Conservation (phyloP, 2,329 filamentous ascomycete genomes). For the Paraphaeosphaeria minitans region DNA sequence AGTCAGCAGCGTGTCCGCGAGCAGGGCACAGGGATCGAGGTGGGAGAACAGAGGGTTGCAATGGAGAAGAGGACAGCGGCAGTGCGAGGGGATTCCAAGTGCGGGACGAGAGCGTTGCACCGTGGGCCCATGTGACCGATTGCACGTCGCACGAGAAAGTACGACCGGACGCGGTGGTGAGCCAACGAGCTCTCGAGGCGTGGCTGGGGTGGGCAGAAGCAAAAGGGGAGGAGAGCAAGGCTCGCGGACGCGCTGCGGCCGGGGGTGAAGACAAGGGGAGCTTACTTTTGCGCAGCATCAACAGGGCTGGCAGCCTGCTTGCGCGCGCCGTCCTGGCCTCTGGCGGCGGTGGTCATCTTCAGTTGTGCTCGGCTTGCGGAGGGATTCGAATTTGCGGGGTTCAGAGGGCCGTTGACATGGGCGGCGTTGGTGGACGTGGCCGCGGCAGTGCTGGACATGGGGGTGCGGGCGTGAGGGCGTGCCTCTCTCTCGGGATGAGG, state of each 20-base stretch:
- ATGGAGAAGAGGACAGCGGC: conserved; percentile 9
- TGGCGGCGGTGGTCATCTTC: conserved; percentile 57
- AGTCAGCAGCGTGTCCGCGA: conserved; percentile 33
- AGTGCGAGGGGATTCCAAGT: conserved; percentile 18
- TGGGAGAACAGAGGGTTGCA: conserved; percentile 12
- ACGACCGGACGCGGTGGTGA: conserved; percentile 20
- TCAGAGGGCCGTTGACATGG: conserved; percentile 41
- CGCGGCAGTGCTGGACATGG: conserved; percentile 42
- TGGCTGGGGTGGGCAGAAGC: conserved; percentile 17
- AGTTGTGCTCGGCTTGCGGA: conserved; percentile 51
- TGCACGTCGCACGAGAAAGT: conserved; percentile 38
- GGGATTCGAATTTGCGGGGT: conserved; percentile 44
- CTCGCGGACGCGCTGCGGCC: background rate
- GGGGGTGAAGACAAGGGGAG: conserved; percentile 10
- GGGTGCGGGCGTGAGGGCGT: conserved; percentile 17
- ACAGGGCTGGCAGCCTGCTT: conserved; percentile 62
- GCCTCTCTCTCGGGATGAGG: conserved; percentile 19
- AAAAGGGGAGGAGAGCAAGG: conserved; percentile 1
- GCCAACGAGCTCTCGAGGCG: conserved; percentile 28
- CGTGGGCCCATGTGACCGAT: conserved; percentile 41
- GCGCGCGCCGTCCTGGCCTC: conserved; percentile 58
- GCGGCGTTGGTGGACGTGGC: conserved; percentile 35
- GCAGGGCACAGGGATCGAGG: conserved; percentile 9
- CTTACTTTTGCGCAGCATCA: conserved; percentile 61
- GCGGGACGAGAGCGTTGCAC: conserved; percentile 31